Evolutionary conservation across 129 eudicot genomes (phyloP).

Genomic region (Escallonia herrerae): DNA sequence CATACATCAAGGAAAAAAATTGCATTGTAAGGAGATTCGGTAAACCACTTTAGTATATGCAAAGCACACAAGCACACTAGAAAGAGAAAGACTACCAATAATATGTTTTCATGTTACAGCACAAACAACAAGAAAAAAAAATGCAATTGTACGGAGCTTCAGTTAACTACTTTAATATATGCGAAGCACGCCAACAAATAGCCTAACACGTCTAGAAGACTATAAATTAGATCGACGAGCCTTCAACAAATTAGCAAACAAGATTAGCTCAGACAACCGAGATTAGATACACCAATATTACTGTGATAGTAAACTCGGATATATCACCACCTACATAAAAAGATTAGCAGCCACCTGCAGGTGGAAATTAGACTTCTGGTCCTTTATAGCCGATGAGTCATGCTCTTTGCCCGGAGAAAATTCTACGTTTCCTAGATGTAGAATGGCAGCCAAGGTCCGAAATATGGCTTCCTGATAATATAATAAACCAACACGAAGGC

Average conservation of each 20-base stretch:
- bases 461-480: slow-evolving; percentile 74
- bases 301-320: neutral
- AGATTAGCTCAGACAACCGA: too few species aligned
- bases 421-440: slow-evolving; percentile 88
- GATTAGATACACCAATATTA: too few species aligned
- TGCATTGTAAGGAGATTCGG: too few species aligned
- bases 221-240: neutral
- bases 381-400: slow-evolving; percentile 79
- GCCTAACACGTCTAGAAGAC: neutral
- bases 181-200: too few species aligned
- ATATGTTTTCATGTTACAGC: too few species aligned
- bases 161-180: too few species aligned
- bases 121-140: too few species aligned
- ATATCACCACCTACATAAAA: slow-evolving; percentile 61
- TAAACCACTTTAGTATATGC: too few species aligned
- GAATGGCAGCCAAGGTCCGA: slow-evolving; percentile 86
- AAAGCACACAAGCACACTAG: too few species aligned
- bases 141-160: too few species aligned
- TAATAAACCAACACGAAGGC: slow-evolving; percentile 5
- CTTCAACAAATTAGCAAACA: neutral
- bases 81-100: too few species aligned
- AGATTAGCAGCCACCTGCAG: slow-evolving; percentile 75
- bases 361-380: slow-evolving; percentile 69
- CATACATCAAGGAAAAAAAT: too few species aligned
- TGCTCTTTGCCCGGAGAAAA: slow-evolving; percentile 96